These are phyloP conservation scores for Filosporella fistucella DNA, from an alignment of 495 filamentous ascomycete species.

Conservation along the genomic window DNA sequence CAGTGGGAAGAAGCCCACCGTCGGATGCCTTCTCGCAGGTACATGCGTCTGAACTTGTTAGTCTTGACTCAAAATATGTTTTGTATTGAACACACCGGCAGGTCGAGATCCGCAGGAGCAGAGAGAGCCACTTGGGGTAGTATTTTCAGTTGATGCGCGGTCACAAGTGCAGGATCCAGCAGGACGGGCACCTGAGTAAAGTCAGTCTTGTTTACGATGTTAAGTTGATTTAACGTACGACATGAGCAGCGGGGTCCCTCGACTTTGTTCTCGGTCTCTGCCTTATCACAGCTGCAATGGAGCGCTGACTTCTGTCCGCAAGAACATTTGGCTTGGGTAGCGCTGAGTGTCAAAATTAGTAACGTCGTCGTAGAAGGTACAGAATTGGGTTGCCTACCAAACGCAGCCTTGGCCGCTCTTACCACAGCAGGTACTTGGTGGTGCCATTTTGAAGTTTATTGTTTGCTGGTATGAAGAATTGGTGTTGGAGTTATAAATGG, in stretches of 20 bases:
- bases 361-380: neutral
- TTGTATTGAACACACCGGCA: conserved; percentile 44
- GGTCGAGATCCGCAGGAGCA: conserved; percentile 78
- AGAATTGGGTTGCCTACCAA: conserved; percentile 37
- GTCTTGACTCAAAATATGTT: neutral
- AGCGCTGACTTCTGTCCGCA: conserved; percentile 85
- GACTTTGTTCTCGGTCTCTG: conserved; percentile 66
- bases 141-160: conserved; percentile 69
- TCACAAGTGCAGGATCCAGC: conserved; percentile 82
- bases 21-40: conserved; percentile 73
- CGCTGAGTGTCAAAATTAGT: conserved; percentile 32
- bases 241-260: conserved; percentile 81
- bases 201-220: conserved; percentile 23
- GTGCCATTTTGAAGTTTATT: conserved; percentile 20
- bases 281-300: conserved; percentile 79
- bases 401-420: conserved; percentile 42
- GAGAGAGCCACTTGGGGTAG: conserved; percentile 44
- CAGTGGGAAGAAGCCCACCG: conserved; percentile 49
- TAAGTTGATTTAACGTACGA: conserved; percentile 38
- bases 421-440: conserved; percentile 44
- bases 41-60: conserved; percentile 57
- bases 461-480: neutral
- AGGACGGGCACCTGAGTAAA: conserved; percentile 43
- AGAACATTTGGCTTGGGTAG: conserved; percentile 60
- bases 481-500: neutral